Percentiles rank a stretch among this genome's conserved stretches.
Conservation (phyloP, 2,329 filamentous ascomycete species). For the Colletotrichum echinochloae region DNA sequence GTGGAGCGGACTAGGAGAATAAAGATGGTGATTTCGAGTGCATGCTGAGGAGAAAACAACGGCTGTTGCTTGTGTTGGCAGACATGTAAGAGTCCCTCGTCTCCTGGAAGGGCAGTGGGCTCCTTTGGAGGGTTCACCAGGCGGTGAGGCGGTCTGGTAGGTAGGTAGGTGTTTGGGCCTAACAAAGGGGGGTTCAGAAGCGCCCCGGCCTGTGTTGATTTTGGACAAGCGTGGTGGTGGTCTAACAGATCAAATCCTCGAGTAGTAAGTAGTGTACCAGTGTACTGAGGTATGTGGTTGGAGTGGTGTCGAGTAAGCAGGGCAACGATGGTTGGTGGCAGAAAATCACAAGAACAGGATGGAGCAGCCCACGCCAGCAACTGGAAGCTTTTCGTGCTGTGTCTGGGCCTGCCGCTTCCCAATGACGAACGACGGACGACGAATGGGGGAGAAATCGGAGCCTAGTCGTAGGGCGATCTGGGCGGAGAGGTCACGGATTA, state of each 20-base stretch:
- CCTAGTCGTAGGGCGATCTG: conserved; percentile 36
- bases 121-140: conserved; percentile 31
- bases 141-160: conserved; percentile 30
- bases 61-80: conserved; percentile 29
- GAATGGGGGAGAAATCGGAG: conserved; percentile 39
- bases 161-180: not conserved
- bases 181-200: conserved; percentile 6
- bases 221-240: conserved; percentile 16
- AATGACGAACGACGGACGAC: conserved; percentile 40
- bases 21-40: conserved; percentile 29
- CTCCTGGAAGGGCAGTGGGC: conserved; percentile 13
- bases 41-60: conserved; percentile 38
- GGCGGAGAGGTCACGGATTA: conserved; percentile 42
- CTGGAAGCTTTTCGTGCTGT: conserved; percentile 14
- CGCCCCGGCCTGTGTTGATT: conserved; percentile 4
- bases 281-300: not conserved
- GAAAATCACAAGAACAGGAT: conserved; percentile 32
- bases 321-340: conserved; percentile 34
- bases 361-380: conserved; percentile 28
- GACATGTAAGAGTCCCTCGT: conserved; percentile 38
- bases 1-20: conserved; percentile 25
- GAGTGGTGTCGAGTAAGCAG: not conserved
- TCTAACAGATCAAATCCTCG: not conserved
- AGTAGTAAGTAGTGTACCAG: not conserved
- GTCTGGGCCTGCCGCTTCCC: conserved; percentile 18